Evolutionary conservation across 768 basidiomycete species (phyloP).

Genomic region (button mushroom (Agaricus bisporus)): DNA sequence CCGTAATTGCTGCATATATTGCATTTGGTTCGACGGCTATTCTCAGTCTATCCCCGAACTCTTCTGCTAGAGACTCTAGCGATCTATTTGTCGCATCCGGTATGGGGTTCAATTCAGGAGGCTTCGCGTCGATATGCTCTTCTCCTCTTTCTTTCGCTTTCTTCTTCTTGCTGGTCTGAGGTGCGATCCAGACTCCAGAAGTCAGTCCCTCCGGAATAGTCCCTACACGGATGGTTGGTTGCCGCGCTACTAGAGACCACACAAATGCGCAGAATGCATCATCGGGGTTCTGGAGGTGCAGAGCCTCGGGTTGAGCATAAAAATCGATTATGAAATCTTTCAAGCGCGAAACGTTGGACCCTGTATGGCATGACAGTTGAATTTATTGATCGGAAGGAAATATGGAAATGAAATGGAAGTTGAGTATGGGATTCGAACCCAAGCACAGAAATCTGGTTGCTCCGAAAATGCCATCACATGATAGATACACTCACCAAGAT

Average conservation of each 20-base stretch:
- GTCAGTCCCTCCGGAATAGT: slow-evolving; percentile 50
- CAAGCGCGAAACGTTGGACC: slow-evolving; percentile 68
- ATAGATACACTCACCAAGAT: slow-evolving; percentile 62
- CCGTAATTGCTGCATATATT: slow-evolving; percentile 75
- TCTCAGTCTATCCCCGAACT: slow-evolving; percentile 60
- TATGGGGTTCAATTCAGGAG: slow-evolving; percentile 45
- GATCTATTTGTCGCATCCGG: slow-evolving; percentile 48
- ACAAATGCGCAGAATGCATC: slow-evolving; percentile 74
- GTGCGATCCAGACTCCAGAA: slow-evolving; percentile 74
- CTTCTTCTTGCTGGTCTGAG: slow-evolving; percentile 60
- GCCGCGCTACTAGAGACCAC: slow-evolving; percentile 74
- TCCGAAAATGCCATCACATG: slow-evolving; percentile 23
- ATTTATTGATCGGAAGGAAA: background rate
- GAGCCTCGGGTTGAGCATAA: slow-evolving; percentile 39
- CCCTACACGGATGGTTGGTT: slow-evolving; percentile 74
- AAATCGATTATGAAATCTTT: slow-evolving; percentile 65
- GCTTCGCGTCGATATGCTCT: slow-evolving; percentile 34
- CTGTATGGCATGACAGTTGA: slow-evolving; percentile 31
- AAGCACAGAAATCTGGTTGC: slow-evolving; percentile 8
- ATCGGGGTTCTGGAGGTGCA: slow-evolving; percentile 55
- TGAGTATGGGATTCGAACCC: slow-evolving; percentile 42
- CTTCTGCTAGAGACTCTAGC: slow-evolving; percentile 47
- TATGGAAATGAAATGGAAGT: slow-evolving; percentile 12
- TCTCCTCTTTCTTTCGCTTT: slow-evolving; percentile 58
- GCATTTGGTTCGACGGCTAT: slow-evolving; percentile 73